A percentile compares a stretch with the other conserved stretches of the same genome.
Conservation (phyloP, 2,329 filamentous ascomycete genomes). For the Lecanicillium sp. region DNA sequence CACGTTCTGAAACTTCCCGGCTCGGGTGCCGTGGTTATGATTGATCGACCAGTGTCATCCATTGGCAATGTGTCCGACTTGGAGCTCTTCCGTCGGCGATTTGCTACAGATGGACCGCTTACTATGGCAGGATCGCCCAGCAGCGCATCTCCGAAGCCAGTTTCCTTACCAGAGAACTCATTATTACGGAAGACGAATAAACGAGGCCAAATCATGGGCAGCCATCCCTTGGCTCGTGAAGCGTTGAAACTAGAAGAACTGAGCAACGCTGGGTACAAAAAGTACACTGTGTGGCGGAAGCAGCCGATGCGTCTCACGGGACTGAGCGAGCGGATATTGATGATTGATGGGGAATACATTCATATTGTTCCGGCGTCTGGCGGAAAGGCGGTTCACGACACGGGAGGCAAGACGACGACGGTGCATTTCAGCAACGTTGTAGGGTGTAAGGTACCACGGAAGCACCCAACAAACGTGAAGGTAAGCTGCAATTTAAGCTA, state of each 20-base stretch:
- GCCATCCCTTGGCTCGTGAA: slow-evolving; percentile 61
- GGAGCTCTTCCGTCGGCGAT: slow-evolving; percentile 67
- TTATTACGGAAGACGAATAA: slow-evolving; percentile 10
- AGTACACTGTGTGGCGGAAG: slow-evolving; percentile 74
- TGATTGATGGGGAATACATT: slow-evolving; percentile 80
- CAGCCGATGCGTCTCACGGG: slow-evolving; percentile 75
- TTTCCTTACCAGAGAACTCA: slow-evolving; percentile 36
- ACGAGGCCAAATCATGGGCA: slow-evolving; percentile 47
- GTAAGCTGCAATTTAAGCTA: slow-evolving; percentile 36
- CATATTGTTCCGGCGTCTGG: slow-evolving; percentile 70
- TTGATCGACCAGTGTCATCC: slow-evolving; percentile 72
- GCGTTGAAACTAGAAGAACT: slow-evolving; percentile 52
- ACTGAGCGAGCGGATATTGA: slow-evolving; percentile 66
- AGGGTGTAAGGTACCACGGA: slow-evolving; percentile 71
- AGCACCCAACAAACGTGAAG: slow-evolving; percentile 75
- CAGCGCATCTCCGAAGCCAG: slow-evolving; percentile 61
- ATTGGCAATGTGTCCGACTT: slow-evolving; percentile 69
- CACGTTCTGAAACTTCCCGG: slow-evolving; percentile 72
- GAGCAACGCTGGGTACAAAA: slow-evolving; percentile 56
- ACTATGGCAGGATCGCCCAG: slow-evolving; percentile 63
- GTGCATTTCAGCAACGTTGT: slow-evolving; percentile 78
- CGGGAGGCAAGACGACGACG: slow-evolving; percentile 64
- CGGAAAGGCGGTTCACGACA: slow-evolving; percentile 58
- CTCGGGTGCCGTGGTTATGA: slow-evolving; percentile 65
- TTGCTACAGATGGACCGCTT: slow-evolving; percentile 65